These are phyloP conservation scores for Fusarium metavorans DNA, from an alignment of 2,329 filamentous ascomycete species.

Conservation along the genomic window DNA sequence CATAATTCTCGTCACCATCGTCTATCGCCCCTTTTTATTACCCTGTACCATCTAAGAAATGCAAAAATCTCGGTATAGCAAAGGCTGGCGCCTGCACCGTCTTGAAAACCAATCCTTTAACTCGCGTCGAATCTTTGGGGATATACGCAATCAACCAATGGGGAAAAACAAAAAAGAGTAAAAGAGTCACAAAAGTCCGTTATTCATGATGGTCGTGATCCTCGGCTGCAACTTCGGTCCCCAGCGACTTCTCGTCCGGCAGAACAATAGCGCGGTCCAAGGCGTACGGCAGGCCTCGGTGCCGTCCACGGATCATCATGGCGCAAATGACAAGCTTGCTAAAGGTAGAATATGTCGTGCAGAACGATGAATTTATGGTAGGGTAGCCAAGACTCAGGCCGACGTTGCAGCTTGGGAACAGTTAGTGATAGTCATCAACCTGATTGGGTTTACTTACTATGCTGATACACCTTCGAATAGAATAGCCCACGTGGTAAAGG, in stretches of 20 bases:
- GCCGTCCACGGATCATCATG: slow-evolving; percentile 54
- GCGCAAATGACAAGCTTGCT: slow-evolving; percentile 53
- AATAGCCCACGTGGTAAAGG: slow-evolving; percentile 48
- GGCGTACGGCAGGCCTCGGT: slow-evolving; percentile 50
- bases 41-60: not conserved
- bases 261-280: slow-evolving; percentile 52
- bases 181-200: not conserved
- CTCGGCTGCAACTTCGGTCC: no score
- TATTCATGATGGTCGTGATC: slow-evolving; percentile 32
- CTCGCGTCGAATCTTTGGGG: not conserved
- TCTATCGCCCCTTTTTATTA: not conserved
- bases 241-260: slow-evolving; percentile 38
- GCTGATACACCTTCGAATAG: slow-evolving; percentile 52
- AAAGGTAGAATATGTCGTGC: slow-evolving; percentile 47
- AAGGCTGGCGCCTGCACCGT: not conserved
- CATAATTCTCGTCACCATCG: not conserved
- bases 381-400: slow-evolving; percentile 52
- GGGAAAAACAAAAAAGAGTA: no score
- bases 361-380: slow-evolving; percentile 40
- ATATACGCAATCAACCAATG: not conserved
- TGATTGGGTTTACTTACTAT: slow-evolving; percentile 43
- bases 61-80: not conserved
- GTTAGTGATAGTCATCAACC: slow-evolving; percentile 7
- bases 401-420: slow-evolving; percentile 48
- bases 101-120: not conserved